These are phyloP conservation scores for Sphagnurus paluster DNA, from an alignment of 1,284 basidiomycete species.

Conservation along the genomic window DNA sequence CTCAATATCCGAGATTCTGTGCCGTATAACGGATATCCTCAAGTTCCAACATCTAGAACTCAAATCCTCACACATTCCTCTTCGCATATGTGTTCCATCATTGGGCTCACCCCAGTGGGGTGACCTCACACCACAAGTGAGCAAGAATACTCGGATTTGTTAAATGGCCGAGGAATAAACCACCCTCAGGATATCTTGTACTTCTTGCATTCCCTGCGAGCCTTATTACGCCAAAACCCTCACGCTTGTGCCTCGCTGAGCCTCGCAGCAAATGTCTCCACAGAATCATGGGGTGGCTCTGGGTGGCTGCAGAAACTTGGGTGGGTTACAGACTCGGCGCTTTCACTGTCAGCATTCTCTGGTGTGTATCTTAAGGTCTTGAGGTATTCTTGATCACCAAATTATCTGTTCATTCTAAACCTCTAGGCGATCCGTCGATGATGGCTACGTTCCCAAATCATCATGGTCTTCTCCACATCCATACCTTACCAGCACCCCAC, in stretches of 20 bases:
- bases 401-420: not conserved
- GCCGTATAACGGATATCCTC: conserved; percentile 17
- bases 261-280: conserved; percentile 60
- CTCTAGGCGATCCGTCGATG: conserved; percentile 65
- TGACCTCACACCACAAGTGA: conserved; percentile 55
- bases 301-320: conserved; percentile 79
- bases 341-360: conserved; percentile 79
- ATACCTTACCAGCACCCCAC: conserved; percentile 69
- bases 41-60: conserved; percentile 5
- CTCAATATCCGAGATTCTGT: conserved; percentile 17
- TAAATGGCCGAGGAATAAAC: conserved; percentile 8
- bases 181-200: conserved; percentile 59
- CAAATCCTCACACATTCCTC: conserved; percentile 34
- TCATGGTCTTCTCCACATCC: conserved; percentile 80
- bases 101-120: conserved; percentile 79
- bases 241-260: conserved; percentile 68
- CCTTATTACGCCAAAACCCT: conserved; percentile 57
- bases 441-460: conserved; percentile 74
- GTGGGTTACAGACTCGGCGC: conserved; percentile 75
- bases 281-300: conserved; percentile 54
- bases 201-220: conserved; percentile 69
- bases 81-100: conserved; percentile 68
- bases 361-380: conserved; percentile 54
- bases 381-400: not conserved
- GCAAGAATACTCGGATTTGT: not conserved